Evolutionary conservation across 2,329 filamentous ascomycete genomes (phyloP), one percentile per base, ranked within the genome.

Genomic region (Ceratocystis huliohia): DNA sequence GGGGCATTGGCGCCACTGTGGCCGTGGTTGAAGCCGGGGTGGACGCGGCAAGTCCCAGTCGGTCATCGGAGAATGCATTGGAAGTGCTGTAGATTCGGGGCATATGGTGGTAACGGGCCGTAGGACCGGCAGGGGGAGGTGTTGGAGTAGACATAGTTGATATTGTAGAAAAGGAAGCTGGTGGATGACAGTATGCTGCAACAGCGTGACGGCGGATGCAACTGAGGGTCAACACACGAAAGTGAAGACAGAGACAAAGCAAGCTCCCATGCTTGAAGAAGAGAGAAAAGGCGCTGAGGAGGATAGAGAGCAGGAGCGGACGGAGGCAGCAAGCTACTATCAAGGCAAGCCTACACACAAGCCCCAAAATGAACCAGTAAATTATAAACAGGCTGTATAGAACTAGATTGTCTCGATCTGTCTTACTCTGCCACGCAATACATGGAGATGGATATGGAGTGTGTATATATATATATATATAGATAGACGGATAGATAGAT

Each of bases 201-300:
- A 50, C n/a, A 22, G 46, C 46, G 22, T 30, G 22, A 28, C 15
- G 53, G 53, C 25, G 15, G 53, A 30, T 57, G 46, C 46, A 50
- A 22, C 30, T 28, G 28, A 63, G 13, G 61, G 61, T 63, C 61
- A 63, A 63, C 61, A 63, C 61, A 46, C 45, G 15, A 25, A 10
- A 63, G 61, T 63, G 61, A 63, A 63, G 61, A 63, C 61, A 46
- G 41, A n/a, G 41, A 22, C 61, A 46, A 63, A 28, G 30, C 61
- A 45, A 46, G 41, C 33, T 45, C 22, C 45, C 61, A 63, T 63
- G 61, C 61, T 45, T 28, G 41, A 63, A 45, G 61, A 28, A 63
- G 33, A 44, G 28, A 6, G 7, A 30, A 44, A 63, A 17, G 53
- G 7, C 8, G 53, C 17, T 4, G 53, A 30, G 53, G 15, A 22